phyloP scores from a whole-genome alignment of 352 stramenopile genomes.

The Phytophthora pisi region DNA sequence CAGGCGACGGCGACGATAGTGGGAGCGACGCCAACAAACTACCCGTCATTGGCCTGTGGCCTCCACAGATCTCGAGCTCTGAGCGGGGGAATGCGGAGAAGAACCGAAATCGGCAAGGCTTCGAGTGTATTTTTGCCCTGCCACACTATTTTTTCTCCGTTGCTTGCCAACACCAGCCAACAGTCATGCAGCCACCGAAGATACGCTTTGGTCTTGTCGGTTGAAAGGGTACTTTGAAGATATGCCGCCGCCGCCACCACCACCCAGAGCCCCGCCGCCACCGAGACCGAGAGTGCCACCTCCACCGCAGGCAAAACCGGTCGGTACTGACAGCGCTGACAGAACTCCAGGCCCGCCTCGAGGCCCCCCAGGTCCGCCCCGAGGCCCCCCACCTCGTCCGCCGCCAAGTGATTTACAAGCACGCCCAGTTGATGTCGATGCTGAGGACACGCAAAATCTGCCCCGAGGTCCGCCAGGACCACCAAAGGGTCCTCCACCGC shows the following conservation, averaged over 20 bases:
- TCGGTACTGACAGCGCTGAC: not conserved
- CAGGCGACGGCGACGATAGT: slow-evolving; percentile 11
- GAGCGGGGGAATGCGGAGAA: not conserved
- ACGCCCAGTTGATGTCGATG: not conserved
- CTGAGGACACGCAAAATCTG: not conserved
- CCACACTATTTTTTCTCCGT: slow-evolving; percentile 15
- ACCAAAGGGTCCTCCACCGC: slow-evolving; percentile 11
- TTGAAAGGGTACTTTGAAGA: not conserved
- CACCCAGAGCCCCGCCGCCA: slow-evolving; percentile 29
- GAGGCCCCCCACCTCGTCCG: slow-evolving; percentile 3
- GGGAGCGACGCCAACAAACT: slow-evolving; percentile 19
- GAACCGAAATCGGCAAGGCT: not conserved
- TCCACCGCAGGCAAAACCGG: slow-evolving; percentile 18
- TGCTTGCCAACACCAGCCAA: not conserved
- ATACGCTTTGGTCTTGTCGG: slow-evolving; percentile 18
- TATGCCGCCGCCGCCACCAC: slow-evolving; percentile 27
- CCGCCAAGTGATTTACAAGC: slow-evolving; percentile 13
- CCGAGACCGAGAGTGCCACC: slow-evolving; percentile 25
- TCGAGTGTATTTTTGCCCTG: slow-evolving; percentile 23
- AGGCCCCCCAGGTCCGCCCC: slow-evolving; percentile 5
- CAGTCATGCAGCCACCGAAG: slow-evolving; percentile 10
- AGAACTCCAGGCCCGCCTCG: not conserved
- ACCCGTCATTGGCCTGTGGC: slow-evolving; percentile 25
- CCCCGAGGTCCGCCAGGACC: slow-evolving; percentile 1
- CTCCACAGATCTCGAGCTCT: not conserved